These are phyloP conservation scores for Xylaria sp. DNA, from an alignment of 2,329 filamentous ascomycete species.

Conservation along the genomic window DNA sequence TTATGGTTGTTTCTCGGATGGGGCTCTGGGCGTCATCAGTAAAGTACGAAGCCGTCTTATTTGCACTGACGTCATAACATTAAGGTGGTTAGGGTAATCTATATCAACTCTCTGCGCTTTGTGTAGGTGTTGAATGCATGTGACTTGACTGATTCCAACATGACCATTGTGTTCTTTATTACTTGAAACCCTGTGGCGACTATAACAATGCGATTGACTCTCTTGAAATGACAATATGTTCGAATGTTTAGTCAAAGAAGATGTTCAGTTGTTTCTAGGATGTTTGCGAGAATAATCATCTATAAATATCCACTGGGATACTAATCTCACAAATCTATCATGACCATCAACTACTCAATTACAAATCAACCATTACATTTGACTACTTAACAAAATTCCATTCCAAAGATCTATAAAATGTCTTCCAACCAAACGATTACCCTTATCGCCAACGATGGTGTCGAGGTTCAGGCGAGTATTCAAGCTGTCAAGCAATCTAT, in stretches of 20 bases:
- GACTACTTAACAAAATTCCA: not conserved
- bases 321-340: not conserved
- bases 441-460: conserved; percentile 9
- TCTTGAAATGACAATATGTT: not conserved
- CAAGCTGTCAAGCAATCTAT: conserved; percentile 10
- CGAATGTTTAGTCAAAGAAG: not conserved
- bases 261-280: not conserved
- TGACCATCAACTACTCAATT: not conserved
- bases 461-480: conserved; percentile 19
- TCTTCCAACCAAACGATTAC: conserved; percentile 12
- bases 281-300: too few species aligned
- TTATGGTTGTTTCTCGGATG: too few species aligned
- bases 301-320: too few species aligned
- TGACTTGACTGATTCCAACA: too few species aligned
- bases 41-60: too few species aligned
- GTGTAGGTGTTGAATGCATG: not conserved
- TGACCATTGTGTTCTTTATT: not conserved
- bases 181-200: not conserved
- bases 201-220: not conserved
- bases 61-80: too few species aligned
- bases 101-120: not conserved
- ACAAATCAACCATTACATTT: not conserved
- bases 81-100: too few species aligned
- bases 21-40: too few species aligned
- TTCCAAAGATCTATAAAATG: conserved; percentile 15